Evolutionary conservation across 495 filamentous ascomycete genomes (phyloP), one percentile per base, ranked within the genome.

Genomic region (Hypoxylon rickii): DNA sequence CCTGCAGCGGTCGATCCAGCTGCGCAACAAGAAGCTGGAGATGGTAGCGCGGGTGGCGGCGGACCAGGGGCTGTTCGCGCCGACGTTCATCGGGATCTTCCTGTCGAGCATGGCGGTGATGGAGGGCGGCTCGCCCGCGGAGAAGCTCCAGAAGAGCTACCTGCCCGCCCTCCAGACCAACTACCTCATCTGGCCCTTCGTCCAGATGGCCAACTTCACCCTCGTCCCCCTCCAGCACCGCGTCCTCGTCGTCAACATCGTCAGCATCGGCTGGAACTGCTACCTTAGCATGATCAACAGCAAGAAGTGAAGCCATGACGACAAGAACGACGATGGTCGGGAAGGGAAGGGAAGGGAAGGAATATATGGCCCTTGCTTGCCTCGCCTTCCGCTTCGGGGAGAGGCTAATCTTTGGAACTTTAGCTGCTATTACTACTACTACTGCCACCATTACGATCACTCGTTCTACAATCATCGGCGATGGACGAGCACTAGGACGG

Each of bases 121-220:
- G 73, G 94, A 98, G 71, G 94, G 94, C 21, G 68, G 68, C 4
- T 79, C 82, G 48, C 86, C 88, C 5, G 65, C 73, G 55, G 83
- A 90, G 63, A 96, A 92, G 79, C 74, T 91, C 44, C 69, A 79
- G 31, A 81, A 74, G 55, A 86, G 77, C 46, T 98, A 91, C 66
- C 59, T 66, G 43, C 74, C 79, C 3, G 87, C 86, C 38, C 78
- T 97, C 70, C 81, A 78, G 66, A 88, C 86, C 65, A 98, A 98
- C 70, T 92, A 89, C 79, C 83, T 90, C 71, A 78, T 98, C 41
- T 98, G 95, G 94, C 95, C 94, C 7, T 83, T 82, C 55, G 91
- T 97, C 51, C 94, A 98, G 76, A 72, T 86, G 44, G 79, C 86
- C 58, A 98, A 98, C 76, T 97, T 98, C 77, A 86, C 86, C 67